Evolutionary conservation across 73 alveolate genomes (phyloP), one percentile per base, ranked within the genome.

Genomic region (Diophrys appendiculata): DNA sequence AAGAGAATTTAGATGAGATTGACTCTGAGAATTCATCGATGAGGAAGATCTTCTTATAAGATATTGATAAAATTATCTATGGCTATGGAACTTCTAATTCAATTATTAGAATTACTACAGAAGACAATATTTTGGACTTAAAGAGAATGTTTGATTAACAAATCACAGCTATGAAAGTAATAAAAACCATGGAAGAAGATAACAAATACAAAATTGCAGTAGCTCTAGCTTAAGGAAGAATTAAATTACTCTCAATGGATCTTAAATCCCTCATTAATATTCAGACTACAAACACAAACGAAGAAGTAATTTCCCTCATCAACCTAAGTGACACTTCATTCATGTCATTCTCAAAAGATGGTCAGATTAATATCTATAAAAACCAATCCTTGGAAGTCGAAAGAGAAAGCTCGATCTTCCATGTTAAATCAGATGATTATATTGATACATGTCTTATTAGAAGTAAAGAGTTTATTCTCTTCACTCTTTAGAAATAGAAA

Each of bases 351-450:
- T 54, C 86, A 1, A 85, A 85, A 68, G 92, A 85, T 33, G 92
- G 92, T 22, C 68, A 83, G 52, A 85, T 85, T 22, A 76, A 64
- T 52, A 80, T 85, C 14, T 55, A 78, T 56, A 74, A 69, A 28
- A 83, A 77, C 28, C 52, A 69, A 13, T 67, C 81, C 22, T 32
- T 85, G 27, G 73, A 85, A 24, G 78, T 69, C n/a, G 29, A 68
- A 1, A 85, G 68, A 54, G 73, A 55, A 11, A 87, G 86, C 3
- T 68, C 88, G 25, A 77, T 85, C 26, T 78, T 85, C 78, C 78
- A 85, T 52, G 28, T 85, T 14, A 85, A 85, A 43, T 55, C 82
- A 72, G 92, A 85, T 55, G 92, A 85, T 64, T 85, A 85, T 32
- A 78, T 85, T 8, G 92, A 76, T 34, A 5, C 53, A 23, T 32